Conservation (phyloP, 169 alveolate genomes). For the Plasmodium gonderi region DNA sequence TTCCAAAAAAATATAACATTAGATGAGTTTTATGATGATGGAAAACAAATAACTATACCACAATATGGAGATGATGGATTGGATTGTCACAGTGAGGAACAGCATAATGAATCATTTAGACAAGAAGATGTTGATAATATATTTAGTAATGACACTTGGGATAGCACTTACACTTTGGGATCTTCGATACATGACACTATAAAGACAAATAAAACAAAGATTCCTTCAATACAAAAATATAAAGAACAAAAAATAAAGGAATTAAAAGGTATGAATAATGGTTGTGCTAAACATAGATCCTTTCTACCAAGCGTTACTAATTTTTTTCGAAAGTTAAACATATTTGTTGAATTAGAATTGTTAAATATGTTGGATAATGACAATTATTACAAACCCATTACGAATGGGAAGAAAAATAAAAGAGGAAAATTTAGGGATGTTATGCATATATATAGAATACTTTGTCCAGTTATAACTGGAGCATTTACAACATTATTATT, state of each 20-base stretch:
- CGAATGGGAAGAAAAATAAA: neutral
- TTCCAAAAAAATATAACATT: neutral
- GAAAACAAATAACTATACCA: neutral
- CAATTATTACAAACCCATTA: neutral
- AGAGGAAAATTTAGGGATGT: neutral
- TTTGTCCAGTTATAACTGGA: neutral
- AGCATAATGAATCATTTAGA: neutral
- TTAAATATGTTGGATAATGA: neutral
- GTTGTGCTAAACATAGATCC: neutral
- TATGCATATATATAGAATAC: neutral
- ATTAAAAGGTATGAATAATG: neutral
- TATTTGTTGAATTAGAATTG: neutral
- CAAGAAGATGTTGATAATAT: neutral
- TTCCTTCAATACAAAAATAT: neutral
- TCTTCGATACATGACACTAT: neutral
- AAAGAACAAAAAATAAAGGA: neutral
- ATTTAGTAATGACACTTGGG: neutral
- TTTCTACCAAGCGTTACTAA: neutral
- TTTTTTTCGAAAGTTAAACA: neutral
- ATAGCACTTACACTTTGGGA: neutral
- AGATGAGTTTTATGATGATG: neutral
- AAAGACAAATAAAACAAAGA: neutral
- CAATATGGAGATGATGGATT: neutral
- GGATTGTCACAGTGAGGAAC: neutral
- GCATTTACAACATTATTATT: neutral